Conservation (phyloP, 1,139 yeast species). For the Insectozyma bohioensis region DNA sequence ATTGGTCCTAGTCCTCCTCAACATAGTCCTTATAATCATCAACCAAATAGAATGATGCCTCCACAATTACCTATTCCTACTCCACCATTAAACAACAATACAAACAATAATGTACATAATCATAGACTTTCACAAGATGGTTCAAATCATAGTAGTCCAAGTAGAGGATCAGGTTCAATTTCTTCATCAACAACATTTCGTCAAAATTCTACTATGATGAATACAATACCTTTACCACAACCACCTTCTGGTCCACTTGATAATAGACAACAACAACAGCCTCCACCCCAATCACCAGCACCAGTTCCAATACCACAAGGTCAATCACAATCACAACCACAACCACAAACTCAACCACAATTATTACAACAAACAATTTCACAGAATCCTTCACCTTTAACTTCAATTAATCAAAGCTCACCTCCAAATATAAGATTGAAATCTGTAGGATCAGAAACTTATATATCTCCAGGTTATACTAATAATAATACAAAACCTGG, state of each 20-base stretch:
- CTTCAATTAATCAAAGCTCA: slow-evolving; percentile 3
- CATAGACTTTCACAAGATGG: slow-evolving; percentile 4
- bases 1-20: slow-evolving; percentile 1
- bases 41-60: slow-evolving; percentile 4
- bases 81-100: slow-evolving; percentile 5
- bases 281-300: slow-evolving; percentile 3
- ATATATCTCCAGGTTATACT: slow-evolving; percentile 4
- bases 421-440: slow-evolving; percentile 7
- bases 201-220: slow-evolving; percentile 4
- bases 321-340: slow-evolving; percentile 4
- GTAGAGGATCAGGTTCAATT: no score
- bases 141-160: slow-evolving; percentile 3
- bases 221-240: slow-evolving; percentile 11
- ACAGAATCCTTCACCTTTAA: slow-evolving; percentile 6
- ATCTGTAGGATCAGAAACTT: slow-evolving; percentile 6
- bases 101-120: no score
- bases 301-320: slow-evolving; percentile 4
- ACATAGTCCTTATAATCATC: neutral
- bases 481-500: neutral
- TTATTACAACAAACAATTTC: slow-evolving; percentile 2
- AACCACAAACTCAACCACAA: slow-evolving; percentile 4
- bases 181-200: neutral
- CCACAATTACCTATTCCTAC: slow-evolving; percentile 9
- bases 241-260: slow-evolving; percentile 9
- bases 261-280: slow-evolving; percentile 2